Percentiles rank a stretch among this genome's conserved stretches.
phyloP scores from a whole-genome alignment of 441 rosid genomes.

The Jatropha multifida region DNA sequence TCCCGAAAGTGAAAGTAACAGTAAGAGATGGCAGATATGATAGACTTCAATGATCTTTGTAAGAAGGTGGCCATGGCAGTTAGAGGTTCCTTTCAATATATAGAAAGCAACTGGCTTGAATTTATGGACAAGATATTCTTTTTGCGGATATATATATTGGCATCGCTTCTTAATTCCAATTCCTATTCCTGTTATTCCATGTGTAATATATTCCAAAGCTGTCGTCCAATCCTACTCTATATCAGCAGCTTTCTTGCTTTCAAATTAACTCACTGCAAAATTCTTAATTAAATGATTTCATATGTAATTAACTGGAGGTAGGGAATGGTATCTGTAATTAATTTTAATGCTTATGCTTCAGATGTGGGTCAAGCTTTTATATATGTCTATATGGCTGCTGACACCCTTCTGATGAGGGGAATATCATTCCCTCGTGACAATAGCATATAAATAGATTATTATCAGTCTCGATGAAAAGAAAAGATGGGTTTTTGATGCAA shows the following conservation, averaged over 20 bases:
- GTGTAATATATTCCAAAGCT: constrained; percentile 39
- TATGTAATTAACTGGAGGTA: not conserved
- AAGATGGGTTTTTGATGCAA: constrained; percentile 28
- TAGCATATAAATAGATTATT: not conserved
- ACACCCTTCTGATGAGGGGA: constrained; percentile 25
- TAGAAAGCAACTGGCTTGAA: constrained; percentile 3
- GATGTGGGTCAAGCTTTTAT: constrained; percentile 28
- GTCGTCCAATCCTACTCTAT: constrained; percentile 1
- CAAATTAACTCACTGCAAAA: constrained; percentile 16
- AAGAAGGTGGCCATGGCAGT: constrained; percentile 44
- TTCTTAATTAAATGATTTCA: too few relatives aligned
- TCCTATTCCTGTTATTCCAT: not conserved
- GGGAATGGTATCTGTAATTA: constrained; percentile 45
- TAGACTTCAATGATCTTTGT: constrained; percentile 47
- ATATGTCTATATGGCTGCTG: constrained; percentile 26
- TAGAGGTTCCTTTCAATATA: constrained; percentile 23
- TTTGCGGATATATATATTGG: not conserved
- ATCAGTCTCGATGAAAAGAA: not conserved
- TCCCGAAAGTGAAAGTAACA: constrained; percentile 54
- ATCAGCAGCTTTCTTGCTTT: constrained; percentile 25
- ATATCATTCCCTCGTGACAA: constrained; percentile 24
- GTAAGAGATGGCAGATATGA: constrained; percentile 55
- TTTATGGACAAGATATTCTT: constrained; percentile 48
- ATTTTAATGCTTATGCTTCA: constrained; percentile 18
- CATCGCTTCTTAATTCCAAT: constrained; percentile 42